phyloP scores from a whole-genome alignment of 129 eudicot genomes.

The Pittosporum tobira region DNA sequence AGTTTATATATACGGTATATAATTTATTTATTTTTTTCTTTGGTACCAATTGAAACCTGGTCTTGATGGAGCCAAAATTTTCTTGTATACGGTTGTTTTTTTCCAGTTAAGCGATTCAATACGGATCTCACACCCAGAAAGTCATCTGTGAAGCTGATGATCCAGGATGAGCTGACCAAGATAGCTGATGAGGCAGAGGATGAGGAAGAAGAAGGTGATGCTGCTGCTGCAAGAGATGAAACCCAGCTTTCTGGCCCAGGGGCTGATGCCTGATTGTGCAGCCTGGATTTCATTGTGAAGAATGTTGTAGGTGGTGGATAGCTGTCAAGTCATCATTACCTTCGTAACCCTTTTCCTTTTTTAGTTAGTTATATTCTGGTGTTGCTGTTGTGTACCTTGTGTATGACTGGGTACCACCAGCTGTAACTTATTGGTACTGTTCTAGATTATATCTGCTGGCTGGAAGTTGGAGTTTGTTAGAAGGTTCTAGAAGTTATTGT shows the following conservation, averaged over 20 bases:
- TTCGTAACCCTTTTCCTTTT: not conserved
- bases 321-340: not conserved
- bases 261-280: constrained; percentile 41
- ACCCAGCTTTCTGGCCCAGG: constrained; percentile 31
- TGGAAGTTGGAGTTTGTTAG: not conserved
- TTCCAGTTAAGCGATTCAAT: constrained; percentile 53
- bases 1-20: no score
- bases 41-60: not conserved
- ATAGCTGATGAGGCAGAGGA: constrained; percentile 85
- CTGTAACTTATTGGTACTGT: constrained; percentile 38
- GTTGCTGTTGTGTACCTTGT: not conserved
- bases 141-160: constrained; percentile 73
- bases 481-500: not conserved
- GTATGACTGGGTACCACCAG: constrained; percentile 12
- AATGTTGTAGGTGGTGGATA: constrained; percentile 2
- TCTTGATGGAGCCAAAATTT: not conserved
- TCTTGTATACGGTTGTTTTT: not conserved
- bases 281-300: not conserved
- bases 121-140: constrained; percentile 68
- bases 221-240: constrained; percentile 35
- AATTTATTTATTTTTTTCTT: not conserved
- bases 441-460: constrained; percentile 11
- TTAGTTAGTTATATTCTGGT: not conserved
- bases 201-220: constrained; percentile 68
- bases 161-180: constrained; percentile 93